phyloP scores from a whole-genome alignment of 2,329 filamentous ascomycete genomes.

The Lachnellula occidentalis region DNA sequence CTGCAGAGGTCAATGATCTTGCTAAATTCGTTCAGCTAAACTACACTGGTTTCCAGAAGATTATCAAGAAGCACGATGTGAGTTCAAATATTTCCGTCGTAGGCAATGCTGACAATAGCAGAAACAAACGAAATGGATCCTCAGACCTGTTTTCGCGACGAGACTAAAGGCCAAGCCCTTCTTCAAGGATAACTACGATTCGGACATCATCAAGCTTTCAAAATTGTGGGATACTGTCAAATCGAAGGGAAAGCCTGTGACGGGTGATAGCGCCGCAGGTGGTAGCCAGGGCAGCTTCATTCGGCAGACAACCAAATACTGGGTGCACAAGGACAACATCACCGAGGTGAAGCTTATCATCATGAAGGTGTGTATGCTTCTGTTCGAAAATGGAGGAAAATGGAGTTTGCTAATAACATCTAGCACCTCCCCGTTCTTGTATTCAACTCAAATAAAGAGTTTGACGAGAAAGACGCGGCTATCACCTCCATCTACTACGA shows the following conservation, averaged over 20 bases:
- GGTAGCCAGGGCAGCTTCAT: slow-evolving; percentile 93
- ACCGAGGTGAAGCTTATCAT: slow-evolving; percentile 98
- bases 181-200: slow-evolving; percentile 98
- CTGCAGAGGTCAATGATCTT: slow-evolving; percentile 95
- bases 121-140: slow-evolving; percentile 92
- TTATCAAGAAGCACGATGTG: slow-evolving; percentile 99
- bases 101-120: slow-evolving; percentile 34
- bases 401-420: slow-evolving; percentile 15
- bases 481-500: slow-evolving; percentile 99
- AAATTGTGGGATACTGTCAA: slow-evolving; percentile 92
- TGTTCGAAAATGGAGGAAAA: too few relatives aligned
- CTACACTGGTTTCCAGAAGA: slow-evolving; percentile 99
- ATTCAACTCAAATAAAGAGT: slow-evolving; percentile 96
- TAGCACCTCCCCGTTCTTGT: slow-evolving; percentile 89
- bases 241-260: slow-evolving; percentile 85
- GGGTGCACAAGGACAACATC: slow-evolving; percentile 98
- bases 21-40: slow-evolving; percentile 98
- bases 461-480: slow-evolving; percentile 81
- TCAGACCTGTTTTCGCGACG: slow-evolving; percentile 93
- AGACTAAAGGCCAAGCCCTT: slow-evolving; percentile 94
- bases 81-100: slow-evolving; percentile 31
- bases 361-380: slow-evolving; percentile 56
- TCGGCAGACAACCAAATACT: slow-evolving; percentile 97
- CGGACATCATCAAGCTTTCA: slow-evolving; percentile 89
- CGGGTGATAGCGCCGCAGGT: slow-evolving; percentile 86